Evolutionary conservation across 805 yeast species (phyloP).

Genomic region (Wickerhamomyces chaumierensis): DNA sequence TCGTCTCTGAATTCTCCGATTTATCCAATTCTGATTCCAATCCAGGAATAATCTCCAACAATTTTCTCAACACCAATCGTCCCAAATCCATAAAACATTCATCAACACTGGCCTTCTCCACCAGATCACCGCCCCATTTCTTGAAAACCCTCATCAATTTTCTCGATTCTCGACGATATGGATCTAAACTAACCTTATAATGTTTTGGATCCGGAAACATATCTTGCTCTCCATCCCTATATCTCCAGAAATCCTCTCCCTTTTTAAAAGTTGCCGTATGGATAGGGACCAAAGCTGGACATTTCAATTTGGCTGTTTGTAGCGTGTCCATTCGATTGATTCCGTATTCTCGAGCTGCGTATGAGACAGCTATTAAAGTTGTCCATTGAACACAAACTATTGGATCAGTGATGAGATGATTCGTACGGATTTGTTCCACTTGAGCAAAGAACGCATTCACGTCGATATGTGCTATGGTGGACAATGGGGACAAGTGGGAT

Average conservation of each 20-base stretch:
- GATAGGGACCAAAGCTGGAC: constrained; percentile 66
- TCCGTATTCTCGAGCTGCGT: constrained; percentile 81
- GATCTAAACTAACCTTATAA: constrained; percentile 84
- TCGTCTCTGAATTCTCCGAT: constrained; percentile 12
- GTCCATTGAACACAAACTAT: constrained; percentile 94
- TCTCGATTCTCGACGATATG: constrained; percentile 79
- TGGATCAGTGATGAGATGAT: constrained; percentile 57
- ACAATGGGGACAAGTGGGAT: constrained; percentile 54
- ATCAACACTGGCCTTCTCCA: constrained; percentile 93
- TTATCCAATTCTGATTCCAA: constrained; percentile 14
- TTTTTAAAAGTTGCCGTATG: constrained; percentile 91
- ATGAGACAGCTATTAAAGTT: constrained; percentile 78
- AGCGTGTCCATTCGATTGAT: constrained; percentile 68
- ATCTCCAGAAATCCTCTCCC: constrained; percentile 80
- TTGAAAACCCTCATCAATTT: constrained; percentile 61
- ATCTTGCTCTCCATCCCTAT: constrained; percentile 31
- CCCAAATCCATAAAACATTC: constrained; percentile 87
- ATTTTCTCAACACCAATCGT: constrained; percentile 35
- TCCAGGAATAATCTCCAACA: constrained; percentile 37
- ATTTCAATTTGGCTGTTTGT: constrained; percentile 56
- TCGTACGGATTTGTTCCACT: constrained; percentile 72
- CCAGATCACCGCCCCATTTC: constrained; percentile 47
- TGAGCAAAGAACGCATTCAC: constrained; percentile 95
- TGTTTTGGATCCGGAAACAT: constrained; percentile 46
- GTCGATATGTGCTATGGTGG: constrained; percentile 80